Conservation (phyloP, 148 eudicot genomes). For the Dysphania ambrosioides region DNA sequence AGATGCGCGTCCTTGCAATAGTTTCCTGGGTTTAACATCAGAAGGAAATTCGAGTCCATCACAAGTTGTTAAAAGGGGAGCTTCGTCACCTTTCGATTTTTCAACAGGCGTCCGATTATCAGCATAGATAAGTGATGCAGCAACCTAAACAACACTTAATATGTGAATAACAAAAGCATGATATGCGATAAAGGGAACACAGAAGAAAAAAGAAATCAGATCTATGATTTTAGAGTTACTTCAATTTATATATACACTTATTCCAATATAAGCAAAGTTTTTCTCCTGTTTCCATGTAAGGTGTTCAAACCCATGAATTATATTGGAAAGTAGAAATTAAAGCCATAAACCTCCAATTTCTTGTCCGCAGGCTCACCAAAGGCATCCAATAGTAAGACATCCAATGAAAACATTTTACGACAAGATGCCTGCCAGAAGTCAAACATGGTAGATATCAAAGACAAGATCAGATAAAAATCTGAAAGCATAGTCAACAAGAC, state of each 20-base stretch:
- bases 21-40: conserved; percentile 55
- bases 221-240: no score
- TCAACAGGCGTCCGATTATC: conserved; percentile 57
- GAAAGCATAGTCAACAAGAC: not conserved
- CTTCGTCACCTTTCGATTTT: conserved; percentile 57
- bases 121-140: conserved; percentile 73
- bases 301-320: not conserved
- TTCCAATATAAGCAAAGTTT: no score
- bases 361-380: conserved; percentile 47
- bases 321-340: not conserved
- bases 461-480: not conserved
- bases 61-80: conserved; percentile 60
- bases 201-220: not conserved
- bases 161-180: not conserved
- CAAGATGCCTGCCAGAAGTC: conserved; percentile 58
- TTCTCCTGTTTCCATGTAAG: not conserved
- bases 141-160: conserved; percentile 46
- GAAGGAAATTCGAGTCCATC: conserved; percentile 68
- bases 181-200: not conserved
- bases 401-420: conserved; percentile 57
- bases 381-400: conserved; percentile 55
- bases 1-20: conserved; percentile 66
- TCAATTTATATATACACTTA: not conserved
- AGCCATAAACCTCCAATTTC: conserved; percentile 54
- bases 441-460: conserved; percentile 1